Evolutionary conservation across 2,329 filamentous ascomycete genomes (phyloP).

Genomic region (Penicillium italicum): DNA sequence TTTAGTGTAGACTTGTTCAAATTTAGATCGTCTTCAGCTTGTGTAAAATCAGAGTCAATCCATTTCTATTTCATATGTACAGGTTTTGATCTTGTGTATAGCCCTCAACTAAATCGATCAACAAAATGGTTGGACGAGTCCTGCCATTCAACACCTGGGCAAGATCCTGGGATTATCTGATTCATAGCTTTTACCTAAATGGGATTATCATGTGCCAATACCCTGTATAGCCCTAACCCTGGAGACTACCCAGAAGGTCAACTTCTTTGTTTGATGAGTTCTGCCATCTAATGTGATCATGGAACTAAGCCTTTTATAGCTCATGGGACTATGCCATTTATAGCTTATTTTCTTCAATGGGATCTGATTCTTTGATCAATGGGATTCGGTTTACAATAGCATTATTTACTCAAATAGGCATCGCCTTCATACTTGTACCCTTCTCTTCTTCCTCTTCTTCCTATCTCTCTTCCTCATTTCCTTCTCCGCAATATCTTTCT

Average conservation of each 20-base stretch:
- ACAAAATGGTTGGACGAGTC: not conserved
- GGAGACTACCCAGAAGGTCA: not conserved
- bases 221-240: not conserved
- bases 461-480: not conserved
- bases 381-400: not conserved
- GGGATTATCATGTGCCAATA: not conserved
- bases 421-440: not conserved
- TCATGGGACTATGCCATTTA: not conserved
- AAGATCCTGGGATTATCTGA: not conserved
- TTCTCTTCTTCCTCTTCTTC: not conserved
- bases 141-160: not conserved
- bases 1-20: constrained; percentile 40
- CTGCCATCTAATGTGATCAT: not conserved
- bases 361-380: not conserved
- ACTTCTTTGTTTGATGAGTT: not conserved
- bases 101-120: not conserved
- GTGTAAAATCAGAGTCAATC: constrained; percentile 44
- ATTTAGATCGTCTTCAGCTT: constrained; percentile 41
- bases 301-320: not conserved
- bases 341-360: not conserved
- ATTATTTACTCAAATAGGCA: not conserved
- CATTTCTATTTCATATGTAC: constrained; percentile 28
- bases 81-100: constrained; percentile 20
- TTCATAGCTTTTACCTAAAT: not conserved
- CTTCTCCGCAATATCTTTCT: not conserved